phyloP scores from a whole-genome alignment of 176 grass and related monocot species.

The Cocos nucifera region DNA sequence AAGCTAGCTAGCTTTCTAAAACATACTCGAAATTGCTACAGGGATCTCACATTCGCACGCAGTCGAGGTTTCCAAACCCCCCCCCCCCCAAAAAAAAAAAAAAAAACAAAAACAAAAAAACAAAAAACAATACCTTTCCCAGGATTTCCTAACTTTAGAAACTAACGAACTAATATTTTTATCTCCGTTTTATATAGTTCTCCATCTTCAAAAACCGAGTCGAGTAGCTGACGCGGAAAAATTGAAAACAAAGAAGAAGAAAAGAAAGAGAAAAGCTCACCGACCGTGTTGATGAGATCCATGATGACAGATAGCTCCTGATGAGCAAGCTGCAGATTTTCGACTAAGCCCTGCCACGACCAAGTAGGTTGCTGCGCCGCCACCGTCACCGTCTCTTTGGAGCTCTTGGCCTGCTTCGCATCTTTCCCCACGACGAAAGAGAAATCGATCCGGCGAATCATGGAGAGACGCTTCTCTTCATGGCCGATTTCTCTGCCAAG shows the following conservation, averaged over 20 bases:
- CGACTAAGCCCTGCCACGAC: slow-evolving; percentile 73
- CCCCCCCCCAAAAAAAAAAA: too few species aligned
- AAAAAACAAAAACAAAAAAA: too few species aligned
- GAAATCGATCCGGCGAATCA: slow-evolving; percentile 74
- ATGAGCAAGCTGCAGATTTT: slow-evolving; percentile 74
- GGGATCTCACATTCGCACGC: too few species aligned
- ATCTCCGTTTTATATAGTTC: too few species aligned
- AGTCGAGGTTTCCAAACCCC: too few species aligned
- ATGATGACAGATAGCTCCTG: slow-evolving; percentile 77
- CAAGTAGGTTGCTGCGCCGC: slow-evolving; percentile 44
- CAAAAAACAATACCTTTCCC: too few species aligned
- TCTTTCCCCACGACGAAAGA: slow-evolving; percentile 67
- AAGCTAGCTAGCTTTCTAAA: too few species aligned
- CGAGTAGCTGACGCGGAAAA: neutral
- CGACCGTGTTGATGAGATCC: slow-evolving; percentile 79
- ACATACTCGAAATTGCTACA: too few species aligned
- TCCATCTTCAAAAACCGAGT: too few species aligned
- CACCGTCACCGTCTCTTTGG: slow-evolving; percentile 15
- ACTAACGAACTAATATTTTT: too few species aligned
- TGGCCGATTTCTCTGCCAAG: slow-evolving; percentile 45
- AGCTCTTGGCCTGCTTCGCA: slow-evolving; percentile 61
- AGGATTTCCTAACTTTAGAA: too few species aligned
- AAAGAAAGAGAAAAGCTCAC: neutral
- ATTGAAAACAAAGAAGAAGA: neutral
- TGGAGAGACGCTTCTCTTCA: slow-evolving; percentile 68